phyloP scores from a whole-genome alignment of 768 basidiomycete species.

The Infundibulicybe gibba region DNA sequence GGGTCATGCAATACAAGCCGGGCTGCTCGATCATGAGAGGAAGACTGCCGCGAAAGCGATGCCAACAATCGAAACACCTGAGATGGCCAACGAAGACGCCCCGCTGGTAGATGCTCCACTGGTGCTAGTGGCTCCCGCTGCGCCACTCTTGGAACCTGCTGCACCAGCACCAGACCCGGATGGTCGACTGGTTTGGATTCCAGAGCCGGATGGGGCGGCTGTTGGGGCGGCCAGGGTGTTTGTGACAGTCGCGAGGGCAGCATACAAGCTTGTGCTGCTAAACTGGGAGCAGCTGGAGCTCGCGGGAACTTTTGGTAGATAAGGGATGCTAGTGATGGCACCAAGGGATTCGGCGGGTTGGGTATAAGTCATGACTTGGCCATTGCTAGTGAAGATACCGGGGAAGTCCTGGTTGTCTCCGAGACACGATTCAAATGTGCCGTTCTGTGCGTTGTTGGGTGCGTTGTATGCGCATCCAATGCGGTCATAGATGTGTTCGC shows the following conservation, averaged over 20 bases:
- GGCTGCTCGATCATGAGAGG: slow-evolving; percentile 9
- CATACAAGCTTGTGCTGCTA: slow-evolving; percentile 25
- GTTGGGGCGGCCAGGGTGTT: slow-evolving; percentile 2
- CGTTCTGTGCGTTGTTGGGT: slow-evolving; percentile 56
- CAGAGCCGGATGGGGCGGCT: not conserved
- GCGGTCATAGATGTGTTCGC: slow-evolving; percentile 73
- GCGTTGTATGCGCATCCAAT: slow-evolving; percentile 75
- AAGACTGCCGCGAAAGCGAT: slow-evolving; percentile 15
- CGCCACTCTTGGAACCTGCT: not conserved
- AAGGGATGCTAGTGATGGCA: slow-evolving; percentile 32
- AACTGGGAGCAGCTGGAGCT: slow-evolving; percentile 31
- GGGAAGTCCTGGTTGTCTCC: slow-evolving; percentile 63
- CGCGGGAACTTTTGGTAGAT: slow-evolving; percentile 31
- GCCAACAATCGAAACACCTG: slow-evolving; percentile 10
- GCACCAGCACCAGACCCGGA: not conserved
- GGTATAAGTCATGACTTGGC: slow-evolving; percentile 34
- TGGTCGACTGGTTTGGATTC: not conserved
- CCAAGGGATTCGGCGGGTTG: slow-evolving; percentile 37
- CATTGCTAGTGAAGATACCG: slow-evolving; percentile 40
- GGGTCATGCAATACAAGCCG: not conserved
- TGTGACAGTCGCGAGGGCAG: slow-evolving; percentile 13
- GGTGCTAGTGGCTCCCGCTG: slow-evolving; percentile 3
- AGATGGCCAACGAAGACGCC: slow-evolving; percentile 10
- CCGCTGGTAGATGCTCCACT: no score
- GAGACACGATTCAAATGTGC: slow-evolving; percentile 60